Evolutionary conservation across 2,329 filamentous ascomycete genomes (phyloP), one percentile per base, ranked within the genome.

Genomic region (Thyridium curvatum): DNA sequence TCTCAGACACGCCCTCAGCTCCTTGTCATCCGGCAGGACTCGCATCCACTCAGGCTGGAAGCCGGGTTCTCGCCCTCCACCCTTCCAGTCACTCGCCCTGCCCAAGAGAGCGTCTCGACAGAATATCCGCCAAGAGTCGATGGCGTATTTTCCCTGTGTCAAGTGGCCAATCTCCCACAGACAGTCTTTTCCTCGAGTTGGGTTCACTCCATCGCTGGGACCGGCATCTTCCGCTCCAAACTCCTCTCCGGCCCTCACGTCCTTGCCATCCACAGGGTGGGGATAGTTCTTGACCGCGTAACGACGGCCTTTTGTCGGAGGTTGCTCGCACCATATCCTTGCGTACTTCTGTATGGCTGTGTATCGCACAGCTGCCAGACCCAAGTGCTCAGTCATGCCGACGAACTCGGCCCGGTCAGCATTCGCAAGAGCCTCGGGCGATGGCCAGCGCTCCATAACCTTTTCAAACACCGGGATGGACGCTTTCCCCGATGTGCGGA

Each of bases 121-220:
- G 60, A 96, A 96, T 46, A 96, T 95, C 3, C 90, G 79, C 86
- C 88, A 96, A 53, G 84, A 90, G 59, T 96, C 90, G 35, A 91
- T 68, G 0, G 87, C 85, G 58, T 96, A 96, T 2, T 79, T 71
- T 13, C 89, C 86, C 39, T 86, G 81, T 0, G 87, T 89, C 41
- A 96, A 66, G 58, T 94, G 86, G 0, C 84, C 88, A 43, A 95
- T 84, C 53, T 96, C 90, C 81, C 88, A 94, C 0, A 76, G 74
- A 10, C 70, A 66, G 15, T 56, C 31, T 35, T 45, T 17, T 45
- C 53, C 35, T 38, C 12, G 40, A 16, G 15, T 21, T 12, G 28
- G 36, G 18, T 34, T 6, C 30, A 15, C 4, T 35, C 35, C 36
- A 15, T 41, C 40, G 12, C 33, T 30, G 7, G 8, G 18, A 32